These are phyloP conservation scores for Phytophthora nicotianae DNA, from an alignment of 352 stramenopile genomes.

Conservation along the genomic window DNA sequence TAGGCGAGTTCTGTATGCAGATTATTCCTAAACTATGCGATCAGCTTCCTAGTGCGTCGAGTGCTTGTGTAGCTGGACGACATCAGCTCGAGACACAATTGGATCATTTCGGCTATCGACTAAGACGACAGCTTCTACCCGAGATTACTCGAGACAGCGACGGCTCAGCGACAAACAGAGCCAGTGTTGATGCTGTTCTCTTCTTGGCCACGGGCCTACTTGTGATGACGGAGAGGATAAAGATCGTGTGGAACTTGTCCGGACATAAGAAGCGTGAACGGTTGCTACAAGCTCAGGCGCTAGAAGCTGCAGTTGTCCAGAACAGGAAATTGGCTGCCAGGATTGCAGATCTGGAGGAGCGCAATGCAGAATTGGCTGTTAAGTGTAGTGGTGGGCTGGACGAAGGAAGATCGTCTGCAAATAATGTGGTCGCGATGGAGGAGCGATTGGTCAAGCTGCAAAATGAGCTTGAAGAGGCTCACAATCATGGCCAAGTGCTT, in stretches of 20 bases:
- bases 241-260: conserved; percentile 48
- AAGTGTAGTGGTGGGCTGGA: conserved; percentile 1
- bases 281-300: conserved; percentile 27
- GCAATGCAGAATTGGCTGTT: conserved; percentile 16
- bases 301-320: conserved; percentile 19
- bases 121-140: conserved; percentile 31
- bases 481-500: background rate
- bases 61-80: conserved; percentile 28
- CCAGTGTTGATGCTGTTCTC: conserved; percentile 2
- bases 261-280: conserved; percentile 56
- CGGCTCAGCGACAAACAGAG: background rate
- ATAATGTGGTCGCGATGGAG: background rate
- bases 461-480: conserved; percentile 13
- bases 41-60: conserved; percentile 46
- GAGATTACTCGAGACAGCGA: conserved; percentile 4
- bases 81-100: conserved; percentile 50
- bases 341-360: conserved; percentile 20
- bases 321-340: conserved; percentile 8
- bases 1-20: conserved; percentile 68
- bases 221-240: conserved; percentile 53
- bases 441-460: background rate
- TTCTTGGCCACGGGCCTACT: conserved; percentile 44
- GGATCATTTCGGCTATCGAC: conserved; percentile 42
- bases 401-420: background rate
- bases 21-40: conserved; percentile 54